These are phyloP conservation scores for Solanum sitiens DNA, from an alignment of 257 asterid species.

Conservation along the genomic window DNA sequence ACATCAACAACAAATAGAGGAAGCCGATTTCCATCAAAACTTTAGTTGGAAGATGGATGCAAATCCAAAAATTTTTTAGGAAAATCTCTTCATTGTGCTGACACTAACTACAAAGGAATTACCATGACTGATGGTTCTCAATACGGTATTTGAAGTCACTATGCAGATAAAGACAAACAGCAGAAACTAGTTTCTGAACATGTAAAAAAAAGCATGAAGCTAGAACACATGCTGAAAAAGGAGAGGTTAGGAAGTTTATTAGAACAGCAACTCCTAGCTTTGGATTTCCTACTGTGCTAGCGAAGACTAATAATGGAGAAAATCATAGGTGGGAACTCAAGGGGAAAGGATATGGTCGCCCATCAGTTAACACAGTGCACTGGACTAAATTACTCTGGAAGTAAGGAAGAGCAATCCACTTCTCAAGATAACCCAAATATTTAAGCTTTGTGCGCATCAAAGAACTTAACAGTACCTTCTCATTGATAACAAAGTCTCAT, in stretches of 20 bases:
- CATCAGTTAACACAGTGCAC: not conserved
- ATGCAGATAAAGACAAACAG: not conserved
- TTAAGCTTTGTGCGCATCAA: not conserved
- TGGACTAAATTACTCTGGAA: not conserved
- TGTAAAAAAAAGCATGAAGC: not conserved
- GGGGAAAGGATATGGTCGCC: not conserved
- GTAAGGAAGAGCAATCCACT: not conserved
- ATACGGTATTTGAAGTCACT: not conserved
- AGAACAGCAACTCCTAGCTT: not conserved
- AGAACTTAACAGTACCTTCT: constrained; percentile 39
- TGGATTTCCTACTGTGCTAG: not conserved
- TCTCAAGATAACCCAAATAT: not conserved
- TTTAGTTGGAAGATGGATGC: not conserved
- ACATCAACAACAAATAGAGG: not conserved
- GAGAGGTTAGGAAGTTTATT: not conserved
- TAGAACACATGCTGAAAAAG: not conserved
- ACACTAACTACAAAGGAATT: not conserved
- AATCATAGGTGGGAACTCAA: not conserved
- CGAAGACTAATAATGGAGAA: not conserved
- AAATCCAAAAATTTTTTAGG: not conserved
- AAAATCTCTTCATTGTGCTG: not conserved
- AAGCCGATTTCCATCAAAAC: not conserved
- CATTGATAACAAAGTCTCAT: constrained; percentile 50
- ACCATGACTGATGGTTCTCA: not conserved
- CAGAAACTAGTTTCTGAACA: not conserved